A percentile compares a stretch with the other conserved stretches of the same genome.
Conservation (phyloP, 2,329 filamentous ascomycete species). For the Macrophomina tecta region DNA sequence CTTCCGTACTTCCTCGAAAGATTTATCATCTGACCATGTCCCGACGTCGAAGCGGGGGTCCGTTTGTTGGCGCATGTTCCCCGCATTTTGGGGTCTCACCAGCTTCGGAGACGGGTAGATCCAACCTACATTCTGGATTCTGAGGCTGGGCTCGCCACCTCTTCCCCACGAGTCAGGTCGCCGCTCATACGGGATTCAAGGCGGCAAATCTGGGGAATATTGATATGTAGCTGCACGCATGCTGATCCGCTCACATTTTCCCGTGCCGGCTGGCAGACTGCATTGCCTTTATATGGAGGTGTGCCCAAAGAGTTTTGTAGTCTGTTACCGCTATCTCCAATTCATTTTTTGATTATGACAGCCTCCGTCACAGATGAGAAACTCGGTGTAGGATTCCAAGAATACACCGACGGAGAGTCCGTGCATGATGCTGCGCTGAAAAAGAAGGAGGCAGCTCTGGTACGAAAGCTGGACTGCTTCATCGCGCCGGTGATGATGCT, state of each 20-base stretch:
- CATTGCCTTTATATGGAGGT: background rate
- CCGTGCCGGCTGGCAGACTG: background rate
- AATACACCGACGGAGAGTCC: slow-evolving; percentile 32
- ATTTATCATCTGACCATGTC: background rate
- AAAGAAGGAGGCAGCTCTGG: slow-evolving; percentile 38
- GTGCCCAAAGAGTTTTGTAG: background rate
- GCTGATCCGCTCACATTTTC: background rate
- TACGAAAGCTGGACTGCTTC: slow-evolving; percentile 41
- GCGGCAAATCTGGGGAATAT: no score
- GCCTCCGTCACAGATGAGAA: slow-evolving; percentile 14
- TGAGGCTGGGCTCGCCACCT: background rate
- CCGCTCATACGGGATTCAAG: no score
- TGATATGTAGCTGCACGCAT: background rate
- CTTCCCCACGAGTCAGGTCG: background rate
- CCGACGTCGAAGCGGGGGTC: background rate
- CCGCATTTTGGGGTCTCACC: slow-evolving; percentile 21
- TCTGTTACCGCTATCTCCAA: background rate
- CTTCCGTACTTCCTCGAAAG: no score
- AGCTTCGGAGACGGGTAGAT: background rate
- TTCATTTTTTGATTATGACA: background rate
- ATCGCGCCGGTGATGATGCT: slow-evolving; percentile 46
- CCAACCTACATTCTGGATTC: background rate
- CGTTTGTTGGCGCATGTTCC: slow-evolving; percentile 3
- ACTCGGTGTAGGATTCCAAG: background rate
- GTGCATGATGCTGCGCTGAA: slow-evolving; percentile 30